Conservation (phyloP, 225 moss, liverwort and hornwort species). For the Marchantia paleacea region DNA sequence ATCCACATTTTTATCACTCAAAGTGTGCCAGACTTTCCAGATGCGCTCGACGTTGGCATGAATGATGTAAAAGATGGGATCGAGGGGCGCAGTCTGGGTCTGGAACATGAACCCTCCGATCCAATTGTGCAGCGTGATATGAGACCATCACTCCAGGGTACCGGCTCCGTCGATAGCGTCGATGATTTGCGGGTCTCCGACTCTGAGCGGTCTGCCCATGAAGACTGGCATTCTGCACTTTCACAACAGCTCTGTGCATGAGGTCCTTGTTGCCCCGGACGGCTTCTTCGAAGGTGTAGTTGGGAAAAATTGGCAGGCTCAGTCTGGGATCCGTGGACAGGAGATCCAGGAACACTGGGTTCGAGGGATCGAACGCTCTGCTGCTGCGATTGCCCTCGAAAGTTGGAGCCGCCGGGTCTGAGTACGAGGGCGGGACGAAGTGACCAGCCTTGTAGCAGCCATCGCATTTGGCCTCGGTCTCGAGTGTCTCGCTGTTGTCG, state of each 20-base stretch:
- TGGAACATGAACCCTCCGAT: background rate
- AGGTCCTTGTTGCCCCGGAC: background rate
- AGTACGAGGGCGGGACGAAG: too few species aligned
- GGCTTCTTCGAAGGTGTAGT: too few species aligned
- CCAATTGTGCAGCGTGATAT: background rate
- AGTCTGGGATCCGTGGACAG: too few species aligned
- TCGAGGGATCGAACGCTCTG: background rate
- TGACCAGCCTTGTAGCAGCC: too few species aligned
- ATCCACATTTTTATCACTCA: conserved; percentile 16
- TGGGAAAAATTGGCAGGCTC: too few species aligned
- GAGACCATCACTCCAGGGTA: too few species aligned
- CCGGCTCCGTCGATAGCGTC: too few species aligned
- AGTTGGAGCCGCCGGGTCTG: background rate
- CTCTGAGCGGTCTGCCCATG: background rate
- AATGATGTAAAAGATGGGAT: conserved; percentile 34
- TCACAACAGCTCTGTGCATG: background rate
- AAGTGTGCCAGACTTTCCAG: conserved; percentile 34
- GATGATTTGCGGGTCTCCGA: background rate
- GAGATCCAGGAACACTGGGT: background rate
- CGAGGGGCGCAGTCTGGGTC: background rate
- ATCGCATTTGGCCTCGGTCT: too few species aligned
- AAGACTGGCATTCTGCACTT: background rate
- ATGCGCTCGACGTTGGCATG: conserved; percentile 40
- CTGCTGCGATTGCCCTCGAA: background rate
- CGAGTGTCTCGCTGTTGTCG: conserved; percentile 31